Evolutionary conservation across 805 yeast species (phyloP).

Genomic region (Blastobotrys americana): DNA sequence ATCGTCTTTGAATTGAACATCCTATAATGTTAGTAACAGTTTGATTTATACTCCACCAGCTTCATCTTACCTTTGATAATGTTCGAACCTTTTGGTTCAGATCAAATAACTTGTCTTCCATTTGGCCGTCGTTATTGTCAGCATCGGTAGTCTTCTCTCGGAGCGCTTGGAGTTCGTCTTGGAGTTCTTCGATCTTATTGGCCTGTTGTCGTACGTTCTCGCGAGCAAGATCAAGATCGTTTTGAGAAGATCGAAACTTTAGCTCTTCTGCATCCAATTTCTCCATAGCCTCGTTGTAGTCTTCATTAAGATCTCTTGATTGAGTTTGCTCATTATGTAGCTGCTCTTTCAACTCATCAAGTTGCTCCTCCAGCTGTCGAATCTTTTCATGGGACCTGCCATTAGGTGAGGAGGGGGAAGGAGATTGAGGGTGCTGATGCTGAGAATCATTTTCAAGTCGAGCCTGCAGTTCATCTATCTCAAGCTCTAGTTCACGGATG

Average conservation of each 20-base stretch:
- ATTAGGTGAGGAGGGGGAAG: neutral
- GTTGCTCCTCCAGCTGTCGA: conserved; percentile 17
- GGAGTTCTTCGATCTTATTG: conserved; percentile 3
- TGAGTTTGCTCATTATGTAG: conserved; percentile 14
- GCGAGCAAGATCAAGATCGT: conserved; percentile 1
- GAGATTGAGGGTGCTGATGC: too few relatives aligned
- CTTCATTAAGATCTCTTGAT: conserved; percentile 6
- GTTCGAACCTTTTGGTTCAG: conserved; percentile 1
- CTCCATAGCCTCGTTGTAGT: conserved; percentile 1
- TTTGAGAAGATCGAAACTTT: conserved; percentile 4
- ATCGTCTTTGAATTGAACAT: neutral
- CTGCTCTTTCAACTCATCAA: conserved; percentile 21
- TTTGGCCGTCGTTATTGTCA: neutral
- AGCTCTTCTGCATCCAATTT: conserved; percentile 9
- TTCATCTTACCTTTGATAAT: conserved; percentile 4
- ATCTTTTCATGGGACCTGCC: conserved; percentile 14
- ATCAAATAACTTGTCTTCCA: conserved; percentile 3
- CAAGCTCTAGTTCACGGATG: conserved; percentile 11
- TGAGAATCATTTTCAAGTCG: neutral
- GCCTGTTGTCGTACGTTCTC: neutral
- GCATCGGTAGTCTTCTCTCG: neutral
- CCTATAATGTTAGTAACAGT: neutral
- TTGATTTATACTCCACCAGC: conserved; percentile 1
- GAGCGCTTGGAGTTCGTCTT: neutral
- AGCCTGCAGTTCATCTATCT: conserved; percentile 5